Evolutionary conservation across 345 rosid genomes (phyloP).

Genomic region (Dipteronia dyeriana): DNA sequence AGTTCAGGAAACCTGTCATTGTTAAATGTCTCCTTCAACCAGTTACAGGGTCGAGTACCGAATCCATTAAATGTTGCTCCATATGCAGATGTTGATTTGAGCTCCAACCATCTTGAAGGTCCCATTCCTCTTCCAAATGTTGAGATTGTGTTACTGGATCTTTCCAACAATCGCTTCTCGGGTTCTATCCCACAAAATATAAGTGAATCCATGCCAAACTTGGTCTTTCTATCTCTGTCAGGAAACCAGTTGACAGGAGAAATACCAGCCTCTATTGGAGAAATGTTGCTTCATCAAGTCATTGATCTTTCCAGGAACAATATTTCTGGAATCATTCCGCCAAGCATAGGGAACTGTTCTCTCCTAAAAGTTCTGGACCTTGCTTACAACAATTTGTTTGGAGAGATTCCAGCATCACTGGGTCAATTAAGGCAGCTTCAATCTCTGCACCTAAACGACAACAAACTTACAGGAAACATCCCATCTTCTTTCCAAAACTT

Average conservation of each 20-base stretch:
- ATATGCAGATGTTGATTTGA: constrained; percentile 38
- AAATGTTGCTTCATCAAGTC: constrained; percentile 28
- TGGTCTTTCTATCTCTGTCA: constrained; percentile 33
- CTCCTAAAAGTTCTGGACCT: constrained; percentile 32
- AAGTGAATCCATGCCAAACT: constrained; percentile 24
- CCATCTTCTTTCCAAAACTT: constrained; percentile 35
- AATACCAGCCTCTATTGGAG: constrained; percentile 40
- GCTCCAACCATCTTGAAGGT: constrained; percentile 34
- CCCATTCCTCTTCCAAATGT: constrained; percentile 27
- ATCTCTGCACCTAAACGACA: constrained; percentile 32
- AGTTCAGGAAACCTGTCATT: constrained; percentile 31
- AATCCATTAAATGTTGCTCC: constrained; percentile 17
- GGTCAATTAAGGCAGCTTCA: constrained; percentile 32
- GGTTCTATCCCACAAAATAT: constrained; percentile 31
- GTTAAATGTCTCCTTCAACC: constrained; percentile 38
- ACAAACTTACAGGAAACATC: constrained; percentile 35
- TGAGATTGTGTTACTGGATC: constrained; percentile 29
- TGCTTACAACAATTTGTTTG: constrained; percentile 32
- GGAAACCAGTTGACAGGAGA: constrained; percentile 32
- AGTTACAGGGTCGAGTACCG: constrained; percentile 32
- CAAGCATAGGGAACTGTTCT: constrained; percentile 31
- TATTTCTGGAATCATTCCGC: constrained; percentile 36
- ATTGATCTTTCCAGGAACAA: constrained; percentile 41
- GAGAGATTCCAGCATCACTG: constrained; percentile 31
- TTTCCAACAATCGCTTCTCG: constrained; percentile 34